Evolutionary conservation across 169 alveolate species (phyloP), one percentile per base, ranked within the genome.

Genomic region (Plasmodium relictum): DNA sequence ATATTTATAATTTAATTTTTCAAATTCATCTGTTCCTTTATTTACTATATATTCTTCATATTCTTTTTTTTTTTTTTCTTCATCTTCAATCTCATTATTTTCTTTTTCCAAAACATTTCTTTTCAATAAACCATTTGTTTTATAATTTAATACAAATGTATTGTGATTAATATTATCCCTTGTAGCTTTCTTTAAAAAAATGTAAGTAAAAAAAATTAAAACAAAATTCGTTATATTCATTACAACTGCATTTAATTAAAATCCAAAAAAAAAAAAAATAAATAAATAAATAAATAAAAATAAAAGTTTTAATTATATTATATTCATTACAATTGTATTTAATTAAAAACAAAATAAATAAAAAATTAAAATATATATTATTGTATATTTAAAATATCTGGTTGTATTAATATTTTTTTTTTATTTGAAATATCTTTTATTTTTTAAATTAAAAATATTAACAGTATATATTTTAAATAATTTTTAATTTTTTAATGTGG

Each of bases 221-320:
- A 78, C 8, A 69, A 31, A 45, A 39, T 78, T 78, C 31, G 69
- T 45, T 63, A 78, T 63, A 78, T 78, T 78, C 89, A 78, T 78
- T 78, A 66, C 71, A 63, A 66, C 65, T 78, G 70, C 89, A 78
- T 78, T 78, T 78, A 78, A 78, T 48, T 48, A 70, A 78, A 78
- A 78, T 14, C 6, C 12, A 50, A 56, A 45, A 48, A 48, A 78
- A 18, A 44, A 44, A 78, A 48, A n/a, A 73, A 62, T 31, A 12
- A 45, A 18, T 56, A 41, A 45, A 73, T 45, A 7, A 41, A 62
- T 26, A 73, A 37, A 66, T 44, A 20, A 16, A 61, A 10, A 61
- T 41, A 44, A 20, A 71, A 31, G 3, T 2, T 31, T 31, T 31
- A 31, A 31, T 2, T 31, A 2, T 31, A 31, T 31, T 31, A 31